A percentile compares a stretch with the other conserved stretches of the same genome.
Conservation (phyloP, 1,284 basidiomycete genomes). For the Melanopsichium pennsylvanicum region DNA sequence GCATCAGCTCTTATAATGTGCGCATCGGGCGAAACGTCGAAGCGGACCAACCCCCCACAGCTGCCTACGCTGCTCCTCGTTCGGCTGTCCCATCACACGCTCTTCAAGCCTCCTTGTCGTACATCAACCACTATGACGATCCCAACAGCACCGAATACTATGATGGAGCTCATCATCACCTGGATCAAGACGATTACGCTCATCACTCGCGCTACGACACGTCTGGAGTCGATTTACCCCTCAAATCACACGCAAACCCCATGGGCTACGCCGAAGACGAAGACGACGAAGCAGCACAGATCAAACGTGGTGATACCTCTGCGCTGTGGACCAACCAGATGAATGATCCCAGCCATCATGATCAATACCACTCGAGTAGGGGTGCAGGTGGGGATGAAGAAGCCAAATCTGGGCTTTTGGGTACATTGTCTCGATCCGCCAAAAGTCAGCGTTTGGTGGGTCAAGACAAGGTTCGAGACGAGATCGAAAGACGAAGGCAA, state of each 20-base stretch:
- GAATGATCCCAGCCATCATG: too few species aligned
- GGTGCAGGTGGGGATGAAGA: conserved; percentile 22
- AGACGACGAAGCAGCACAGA: conserved; percentile 54
- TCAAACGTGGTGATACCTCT: conserved; percentile 38
- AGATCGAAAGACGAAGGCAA: conserved; percentile 69
- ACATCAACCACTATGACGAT: conserved; percentile 13
- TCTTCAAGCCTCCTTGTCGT: too few species aligned
- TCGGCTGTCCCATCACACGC: too few species aligned
- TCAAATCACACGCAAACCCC: conserved; percentile 33
- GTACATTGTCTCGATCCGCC: conserved; percentile 21
- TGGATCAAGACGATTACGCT: conserved; percentile 6
- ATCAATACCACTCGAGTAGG: too few species aligned
- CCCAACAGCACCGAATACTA: conserved; percentile 18
- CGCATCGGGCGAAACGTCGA: conserved; percentile 29
- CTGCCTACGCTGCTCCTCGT: conserved; percentile 4
- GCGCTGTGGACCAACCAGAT: conserved; percentile 33
- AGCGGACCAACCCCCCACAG: conserved; percentile 8
- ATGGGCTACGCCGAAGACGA: conserved; percentile 64
- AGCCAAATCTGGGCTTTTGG: conserved; percentile 31
- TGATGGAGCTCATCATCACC: background rate
- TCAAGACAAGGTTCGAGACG: conserved; percentile 51
- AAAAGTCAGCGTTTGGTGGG: conserved; percentile 8
- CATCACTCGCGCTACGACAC: conserved; percentile 29
- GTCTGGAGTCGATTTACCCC: conserved; percentile 45
- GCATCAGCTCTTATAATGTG: conserved; percentile 51